Base-by-base conservation (phyloP, 805 yeast genomes). In the Yarrowia sp. region DNA sequence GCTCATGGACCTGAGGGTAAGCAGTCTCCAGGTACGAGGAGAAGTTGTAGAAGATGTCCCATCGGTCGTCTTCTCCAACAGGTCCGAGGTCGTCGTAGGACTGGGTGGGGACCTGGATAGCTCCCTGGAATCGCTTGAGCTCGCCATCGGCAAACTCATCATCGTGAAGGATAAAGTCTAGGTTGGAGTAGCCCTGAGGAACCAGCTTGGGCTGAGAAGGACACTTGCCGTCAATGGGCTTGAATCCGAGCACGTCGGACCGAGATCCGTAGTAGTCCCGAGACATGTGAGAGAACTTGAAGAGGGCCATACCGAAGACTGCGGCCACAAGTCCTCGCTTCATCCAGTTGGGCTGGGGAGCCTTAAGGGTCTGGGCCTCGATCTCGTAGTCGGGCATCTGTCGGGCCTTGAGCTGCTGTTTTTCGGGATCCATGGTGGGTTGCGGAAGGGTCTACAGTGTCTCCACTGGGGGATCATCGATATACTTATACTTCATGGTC, bases 21-120 rank as follows among this genome's bases (percentile, higher is more conserved):
- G 86, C 79, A n/a, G 75, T 71, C 67, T 81, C 80, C 69, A 90
- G 79, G 74, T 84, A 89, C 3, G 77, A 74, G 71, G 87, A 90
- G 71, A 90, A 84, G 7, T 79, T 75, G 40, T 71, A 72, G 70
- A 86, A 85, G 22, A 79, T 73, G 48, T 80, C 79, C 82, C 87
- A 87, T 43, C 82, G 80, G n/a, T 81, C 81, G 46, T 83, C 86
- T 14, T 84, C 84, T 19, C 77, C 81, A 8, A 86, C 86, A 12
- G 80, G 78, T n/a, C 76, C 77, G 66, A 80, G 79, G 66, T 82
- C 83, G 74, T 91, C 97, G 70, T 77, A 82, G 15, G 87, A 82
- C 70, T 85, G 87, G 0, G 96, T 89, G 49, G 88, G 87, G 68
- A 89, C 82, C 73, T 82, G 82, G 32, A 90, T 83, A 1, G 93